Base-by-base conservation (phyloP, 768 basidiomycete genomes). In the Termitomyces sp. region DNA sequence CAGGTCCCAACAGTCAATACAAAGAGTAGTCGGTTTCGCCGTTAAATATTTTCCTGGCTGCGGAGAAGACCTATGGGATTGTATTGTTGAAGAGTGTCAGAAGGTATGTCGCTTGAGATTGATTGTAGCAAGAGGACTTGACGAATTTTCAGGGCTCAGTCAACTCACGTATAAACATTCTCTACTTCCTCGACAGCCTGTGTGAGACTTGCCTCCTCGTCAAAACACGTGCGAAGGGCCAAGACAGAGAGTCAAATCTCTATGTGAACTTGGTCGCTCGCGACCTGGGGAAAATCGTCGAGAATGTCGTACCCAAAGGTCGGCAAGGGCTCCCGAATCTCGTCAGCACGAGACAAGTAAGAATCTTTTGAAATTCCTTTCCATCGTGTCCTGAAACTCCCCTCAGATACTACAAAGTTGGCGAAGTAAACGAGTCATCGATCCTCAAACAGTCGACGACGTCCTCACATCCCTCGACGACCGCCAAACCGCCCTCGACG, bases 51-150 rank as follows among this genome's bases (percentile, higher is more conserved):
- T 89, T 56, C 78, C 87, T 5, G 82, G 82, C 58, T 95, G 93
- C 57, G 93, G 91, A 6, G 93, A 96, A 66, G 93, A 97, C 71
- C 72, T 96, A 12, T 96, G 94, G 95, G 93, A 95, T 65, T 95
- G 93, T 65, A 82, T 96, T 41, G 73, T 94, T 28, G 93, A 96
- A 69, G 92, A 95, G 74, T 93, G 88, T 63, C 86, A 90, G 70
- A 95, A 94, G 81, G 94, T 89, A 58, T 12, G 72, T 60, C 13
- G 5, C 14, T 38, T 10, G 40, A 41, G 30, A 13, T n/a, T 1
- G 5, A 40, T 5, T 1, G 30, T 3, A 38, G 40, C n/a, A 9
- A 14, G 2, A 38, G 13, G 30, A 26, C 12, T n/a, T 40, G 23
- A 33, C 33, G 47, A 36, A 49, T 41, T n/a, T 23, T n/a, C n/a